Evolutionary conservation across 2,329 filamentous ascomycete species (phyloP).

Genomic region (Diaporthe sp.): DNA sequence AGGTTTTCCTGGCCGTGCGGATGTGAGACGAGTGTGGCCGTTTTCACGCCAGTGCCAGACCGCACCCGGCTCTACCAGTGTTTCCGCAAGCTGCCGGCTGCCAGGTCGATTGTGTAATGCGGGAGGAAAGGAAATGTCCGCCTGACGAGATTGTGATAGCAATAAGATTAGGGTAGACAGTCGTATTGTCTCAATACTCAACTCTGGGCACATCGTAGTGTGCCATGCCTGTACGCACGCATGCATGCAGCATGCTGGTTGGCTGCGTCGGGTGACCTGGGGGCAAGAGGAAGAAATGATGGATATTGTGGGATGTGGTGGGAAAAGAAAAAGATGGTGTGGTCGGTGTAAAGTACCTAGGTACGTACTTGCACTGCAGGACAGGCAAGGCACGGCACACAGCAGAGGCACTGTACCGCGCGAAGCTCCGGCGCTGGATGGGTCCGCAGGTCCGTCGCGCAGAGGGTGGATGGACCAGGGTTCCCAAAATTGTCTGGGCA

Average conservation of each 20-base stretch:
- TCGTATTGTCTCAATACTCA: not conserved
- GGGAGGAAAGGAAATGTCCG: not conserved
- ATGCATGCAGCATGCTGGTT: not conserved
- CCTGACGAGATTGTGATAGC: not conserved
- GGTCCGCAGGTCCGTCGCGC: slow-evolving; percentile 8
- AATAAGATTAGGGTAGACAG: not conserved
- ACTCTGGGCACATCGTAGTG: not conserved
- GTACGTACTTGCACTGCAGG: not conserved
- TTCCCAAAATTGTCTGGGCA: slow-evolving; percentile 2
- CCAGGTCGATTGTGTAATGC: not conserved
- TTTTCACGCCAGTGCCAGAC: not conserved
- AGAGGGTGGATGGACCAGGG: not conserved
- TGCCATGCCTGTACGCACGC: not conserved
- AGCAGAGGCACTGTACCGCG: no score
- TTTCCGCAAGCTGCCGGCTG: not conserved
- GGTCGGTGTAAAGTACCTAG: not conserved
- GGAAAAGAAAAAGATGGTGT: slow-evolving; percentile 19
- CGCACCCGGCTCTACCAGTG: not conserved
- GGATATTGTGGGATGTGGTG: slow-evolving; percentile 3
- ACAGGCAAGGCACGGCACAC: not conserved
- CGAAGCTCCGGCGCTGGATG: not conserved
- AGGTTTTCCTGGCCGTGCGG: not conserved
- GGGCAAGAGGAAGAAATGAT: slow-evolving; percentile 3
- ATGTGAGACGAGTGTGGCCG: not conserved
- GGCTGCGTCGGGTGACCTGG: not conserved